phyloP scores from a whole-genome alignment of 768 basidiomycete genomes.

The Lentinula lateritia region DNA sequence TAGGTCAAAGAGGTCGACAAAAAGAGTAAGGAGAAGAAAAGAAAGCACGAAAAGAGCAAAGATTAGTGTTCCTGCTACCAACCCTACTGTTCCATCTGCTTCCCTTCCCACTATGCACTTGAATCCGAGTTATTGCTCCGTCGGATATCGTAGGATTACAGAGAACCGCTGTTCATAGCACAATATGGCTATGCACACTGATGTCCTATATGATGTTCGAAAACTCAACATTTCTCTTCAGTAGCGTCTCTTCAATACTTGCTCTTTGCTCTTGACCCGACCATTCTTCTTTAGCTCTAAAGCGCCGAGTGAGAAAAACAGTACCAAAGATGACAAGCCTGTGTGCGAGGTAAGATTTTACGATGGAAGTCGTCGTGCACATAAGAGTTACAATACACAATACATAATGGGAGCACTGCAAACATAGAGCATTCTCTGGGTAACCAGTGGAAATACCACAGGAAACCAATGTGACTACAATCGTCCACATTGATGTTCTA shows the following conservation, averaged over 20 bases:
- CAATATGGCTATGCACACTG: too few species aligned
- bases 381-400: too few species aligned
- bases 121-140: too few species aligned
- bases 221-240: neutral
- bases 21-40: slow-evolving; percentile 28
- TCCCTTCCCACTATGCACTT: too few species aligned
- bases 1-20: slow-evolving; percentile 29
- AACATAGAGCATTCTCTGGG: too few species aligned
- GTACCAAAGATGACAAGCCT: slow-evolving; percentile 80
- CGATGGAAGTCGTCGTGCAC: too few species aligned
- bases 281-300: slow-evolving; percentile 79
- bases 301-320: slow-evolving; percentile 70
- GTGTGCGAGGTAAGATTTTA: neutral
- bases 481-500: too few species aligned
- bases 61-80: neutral
- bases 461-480: too few species aligned
- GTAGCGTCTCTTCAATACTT: slow-evolving; percentile 36
- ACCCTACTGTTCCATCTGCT: neutral
- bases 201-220: neutral
- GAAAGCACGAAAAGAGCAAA: slow-evolving; percentile 1
- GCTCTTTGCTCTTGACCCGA: slow-evolving; percentile 60
- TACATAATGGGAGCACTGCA: too few species aligned
- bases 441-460: too few species aligned
- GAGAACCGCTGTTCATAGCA: neutral
- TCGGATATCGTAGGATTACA: too few species aligned